Conservation (phyloP, 345 rosid genomes). For the Acer negundo region DNA sequence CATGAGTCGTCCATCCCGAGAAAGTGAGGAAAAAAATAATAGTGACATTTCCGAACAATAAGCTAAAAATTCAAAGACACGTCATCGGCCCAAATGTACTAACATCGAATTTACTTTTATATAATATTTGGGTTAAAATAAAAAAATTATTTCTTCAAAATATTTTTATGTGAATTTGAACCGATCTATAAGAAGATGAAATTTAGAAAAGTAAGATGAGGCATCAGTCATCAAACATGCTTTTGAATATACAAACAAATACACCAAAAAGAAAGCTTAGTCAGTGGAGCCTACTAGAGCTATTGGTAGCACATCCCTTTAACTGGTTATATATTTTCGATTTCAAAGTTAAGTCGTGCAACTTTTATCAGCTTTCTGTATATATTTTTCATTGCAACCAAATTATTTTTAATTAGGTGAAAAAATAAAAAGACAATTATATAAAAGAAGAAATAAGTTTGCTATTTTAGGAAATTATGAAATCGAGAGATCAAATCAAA, state of each 20-base stretch:
- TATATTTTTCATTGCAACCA: not conserved
- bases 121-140: no score
- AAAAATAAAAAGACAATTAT: not conserved
- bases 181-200: not conserved
- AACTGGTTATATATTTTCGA: not conserved
- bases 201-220: not conserved
- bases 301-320: constrained; percentile 15
- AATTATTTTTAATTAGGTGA: not conserved
- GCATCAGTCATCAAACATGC: not conserved
- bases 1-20: not conserved
- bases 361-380: constrained; percentile 3
- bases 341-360: constrained; percentile 13
- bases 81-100: no score
- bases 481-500: not conserved
- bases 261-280: constrained; percentile 24
- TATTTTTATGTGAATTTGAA: no score
- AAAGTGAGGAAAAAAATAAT: not conserved
- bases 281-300: constrained; percentile 33
- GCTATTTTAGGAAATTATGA: not conserved
- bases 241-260: constrained; percentile 12
- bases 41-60: no score
- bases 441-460: not conserved
- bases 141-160: no score
- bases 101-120: no score
- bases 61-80: no score